A percentile compares a stretch with the other conserved stretches of the same genome.
Evolutionary conservation across 495 filamentous ascomycete genomes (phyloP).

Genomic region (Lasiosphaeriaceae sp.): DNA sequence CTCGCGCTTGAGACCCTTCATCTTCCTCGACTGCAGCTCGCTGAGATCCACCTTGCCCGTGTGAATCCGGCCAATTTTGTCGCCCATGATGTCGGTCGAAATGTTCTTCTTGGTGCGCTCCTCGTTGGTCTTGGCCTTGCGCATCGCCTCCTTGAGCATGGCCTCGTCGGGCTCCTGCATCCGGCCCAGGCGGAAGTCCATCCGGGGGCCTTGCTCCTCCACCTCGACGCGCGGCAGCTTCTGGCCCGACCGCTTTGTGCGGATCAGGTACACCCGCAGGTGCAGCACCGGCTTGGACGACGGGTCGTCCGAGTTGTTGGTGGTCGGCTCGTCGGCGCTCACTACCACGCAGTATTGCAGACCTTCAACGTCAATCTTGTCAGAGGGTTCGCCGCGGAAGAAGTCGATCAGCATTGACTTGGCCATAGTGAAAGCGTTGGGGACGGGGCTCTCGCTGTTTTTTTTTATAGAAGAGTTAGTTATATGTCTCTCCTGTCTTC

Average conservation of each 20-base stretch:
- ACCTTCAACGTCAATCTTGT: constrained; percentile 88
- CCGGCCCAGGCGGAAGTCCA: constrained; percentile 87
- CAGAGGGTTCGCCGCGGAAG: constrained; percentile 66
- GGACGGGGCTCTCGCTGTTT: constrained; percentile 59
- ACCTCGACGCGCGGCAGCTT: constrained; percentile 85
- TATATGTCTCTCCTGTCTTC: no score
- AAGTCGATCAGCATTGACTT: constrained; percentile 89
- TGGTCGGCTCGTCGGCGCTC: constrained; percentile 65
- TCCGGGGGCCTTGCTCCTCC: constrained; percentile 91
- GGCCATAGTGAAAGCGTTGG: constrained; percentile 70
- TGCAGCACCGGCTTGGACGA: constrained; percentile 66
- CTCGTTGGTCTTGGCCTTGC: constrained; percentile 68
- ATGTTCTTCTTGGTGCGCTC: constrained; percentile 95
- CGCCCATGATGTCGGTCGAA: constrained; percentile 81
- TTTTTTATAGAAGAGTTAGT: no score
- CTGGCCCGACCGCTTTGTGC: constrained; percentile 81
- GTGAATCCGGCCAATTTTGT: constrained; percentile 94
- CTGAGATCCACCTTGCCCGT: constrained; percentile 84
- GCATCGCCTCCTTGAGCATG: constrained; percentile 85
- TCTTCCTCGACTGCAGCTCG: constrained; percentile 91
- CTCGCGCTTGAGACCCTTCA: constrained; percentile 93
- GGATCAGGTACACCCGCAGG: constrained; percentile 77
- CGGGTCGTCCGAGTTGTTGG: constrained; percentile 36
- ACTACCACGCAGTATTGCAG: constrained; percentile 84
- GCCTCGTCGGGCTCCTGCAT: constrained; percentile 70